A percentile compares a stretch with the other conserved stretches of the same genome.
Evolutionary conservation across 305 asterid species (phyloP).

Genomic region (Coffea humblotiana): DNA sequence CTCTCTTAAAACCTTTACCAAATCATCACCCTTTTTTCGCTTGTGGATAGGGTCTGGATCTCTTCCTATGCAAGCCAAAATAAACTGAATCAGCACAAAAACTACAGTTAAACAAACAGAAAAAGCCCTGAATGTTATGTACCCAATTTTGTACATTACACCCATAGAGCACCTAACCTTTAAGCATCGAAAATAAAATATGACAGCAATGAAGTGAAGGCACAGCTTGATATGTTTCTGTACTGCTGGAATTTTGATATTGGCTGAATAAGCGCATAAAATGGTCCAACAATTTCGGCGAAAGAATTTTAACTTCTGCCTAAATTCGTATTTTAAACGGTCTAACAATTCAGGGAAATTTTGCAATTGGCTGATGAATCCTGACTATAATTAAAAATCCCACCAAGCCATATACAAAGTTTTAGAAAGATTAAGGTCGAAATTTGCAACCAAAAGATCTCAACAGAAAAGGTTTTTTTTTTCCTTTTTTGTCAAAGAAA

Average conservation of each 20-base stretch:
- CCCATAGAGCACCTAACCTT: neutral
- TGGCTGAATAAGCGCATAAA: neutral
- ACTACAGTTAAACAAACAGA: neutral
- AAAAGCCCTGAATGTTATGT: neutral
- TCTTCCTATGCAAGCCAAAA: conserved; percentile 62
- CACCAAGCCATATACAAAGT: neutral
- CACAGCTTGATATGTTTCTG: neutral
- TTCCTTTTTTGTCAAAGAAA: too few species aligned
- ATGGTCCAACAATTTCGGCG: neutral
- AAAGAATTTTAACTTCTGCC: too few species aligned
- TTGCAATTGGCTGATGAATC: neutral
- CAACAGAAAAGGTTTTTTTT: too few species aligned
- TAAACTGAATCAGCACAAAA: conserved; percentile 2
- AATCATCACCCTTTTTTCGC: conserved; percentile 84
- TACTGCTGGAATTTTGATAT: too few species aligned
- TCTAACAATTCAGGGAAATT: neutral
- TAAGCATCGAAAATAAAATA: neutral
- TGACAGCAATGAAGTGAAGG: neutral
- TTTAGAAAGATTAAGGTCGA: neutral
- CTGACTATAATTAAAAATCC: neutral
- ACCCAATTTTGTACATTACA: too few species aligned
- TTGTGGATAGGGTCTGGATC: conserved; percentile 55
- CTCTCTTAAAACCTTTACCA: conserved; percentile 87
- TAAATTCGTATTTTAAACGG: too few species aligned
- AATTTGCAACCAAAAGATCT: neutral